Conservation (phyloP, 2,329 filamentous ascomycete species). For the Aspergillus sp. region DNA sequence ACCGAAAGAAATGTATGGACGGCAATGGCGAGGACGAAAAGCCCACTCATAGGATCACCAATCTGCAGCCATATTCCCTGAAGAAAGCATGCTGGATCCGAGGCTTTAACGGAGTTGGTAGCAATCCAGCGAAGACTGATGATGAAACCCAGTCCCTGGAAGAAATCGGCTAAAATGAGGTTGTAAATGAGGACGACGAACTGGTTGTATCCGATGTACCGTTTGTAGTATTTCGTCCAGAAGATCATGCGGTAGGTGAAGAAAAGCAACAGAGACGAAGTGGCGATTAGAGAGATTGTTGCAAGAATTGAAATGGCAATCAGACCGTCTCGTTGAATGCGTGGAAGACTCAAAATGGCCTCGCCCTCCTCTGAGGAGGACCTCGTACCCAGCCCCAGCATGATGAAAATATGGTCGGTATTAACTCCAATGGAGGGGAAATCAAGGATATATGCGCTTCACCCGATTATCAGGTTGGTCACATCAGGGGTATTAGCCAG, state of each 20-base stretch:
- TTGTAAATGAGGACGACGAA: slow-evolving; percentile 47
- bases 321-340: too few relatives aligned
- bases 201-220: slow-evolving; percentile 39
- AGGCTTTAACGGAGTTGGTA: slow-evolving; percentile 33
- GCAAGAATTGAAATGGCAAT: too few relatives aligned
- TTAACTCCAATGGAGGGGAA: too few relatives aligned
- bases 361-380: too few relatives aligned
- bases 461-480: too few relatives aligned
- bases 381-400: too few relatives aligned
- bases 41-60: slow-evolving; percentile 43
- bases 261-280: slow-evolving; percentile 5
- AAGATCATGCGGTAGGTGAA: slow-evolving; percentile 14
- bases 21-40: slow-evolving; percentile 47
- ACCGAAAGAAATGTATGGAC: slow-evolving; percentile 45
- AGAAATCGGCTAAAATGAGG: slow-evolving; percentile 43
- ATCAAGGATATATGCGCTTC: too few relatives aligned
- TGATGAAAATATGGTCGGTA: too few relatives aligned
- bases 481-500: too few relatives aligned
- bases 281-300: too few relatives aligned
- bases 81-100: slow-evolving; percentile 37
- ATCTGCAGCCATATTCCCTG: slow-evolving; percentile 47
- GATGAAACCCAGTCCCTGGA: slow-evolving; percentile 42
- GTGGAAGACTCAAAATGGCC: too few relatives aligned
- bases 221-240: slow-evolving; percentile 11
- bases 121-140: slow-evolving; percentile 42